Conservation (phyloP, 352 stramenopile genomes). For the Pythium coloratum region DNA sequence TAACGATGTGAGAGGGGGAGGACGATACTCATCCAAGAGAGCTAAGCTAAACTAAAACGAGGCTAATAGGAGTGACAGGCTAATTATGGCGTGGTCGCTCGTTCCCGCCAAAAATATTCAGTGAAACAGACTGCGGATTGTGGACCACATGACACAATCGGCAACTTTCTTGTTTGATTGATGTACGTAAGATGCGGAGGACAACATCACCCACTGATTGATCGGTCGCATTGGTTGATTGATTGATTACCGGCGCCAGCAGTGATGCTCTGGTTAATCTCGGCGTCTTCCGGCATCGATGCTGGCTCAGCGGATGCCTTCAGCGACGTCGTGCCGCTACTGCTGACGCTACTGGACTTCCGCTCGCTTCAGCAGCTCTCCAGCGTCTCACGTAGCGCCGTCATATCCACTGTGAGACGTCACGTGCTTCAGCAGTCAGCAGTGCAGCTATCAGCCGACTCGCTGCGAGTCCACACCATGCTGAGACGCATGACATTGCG, state of each 20-base stretch:
- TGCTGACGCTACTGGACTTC: conserved; percentile 20
- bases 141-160: neutral
- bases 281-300: neutral
- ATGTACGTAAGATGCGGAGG: too few species aligned
- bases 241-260: neutral
- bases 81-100: neutral
- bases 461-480: conserved; percentile 13
- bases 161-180: neutral
- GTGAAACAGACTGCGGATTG: neutral
- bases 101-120: conserved; percentile 10
- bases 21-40: conserved; percentile 1
- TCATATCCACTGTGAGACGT: neutral
- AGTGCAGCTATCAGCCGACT: conserved; percentile 18
- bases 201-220: neutral
- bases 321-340: conserved; percentile 5
- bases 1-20: neutral
- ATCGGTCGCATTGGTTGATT: too few species aligned
- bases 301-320: neutral
- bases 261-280: neutral
- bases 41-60: neutral
- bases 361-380: conserved; percentile 15
- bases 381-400: conserved; percentile 9
- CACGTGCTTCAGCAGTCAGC: conserved; percentile 11
- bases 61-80: neutral
- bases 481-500: conserved; percentile 16